Base-by-base conservation (phyloP, 257 asterid species). In the Solanum pimpinellifolium region DNA sequence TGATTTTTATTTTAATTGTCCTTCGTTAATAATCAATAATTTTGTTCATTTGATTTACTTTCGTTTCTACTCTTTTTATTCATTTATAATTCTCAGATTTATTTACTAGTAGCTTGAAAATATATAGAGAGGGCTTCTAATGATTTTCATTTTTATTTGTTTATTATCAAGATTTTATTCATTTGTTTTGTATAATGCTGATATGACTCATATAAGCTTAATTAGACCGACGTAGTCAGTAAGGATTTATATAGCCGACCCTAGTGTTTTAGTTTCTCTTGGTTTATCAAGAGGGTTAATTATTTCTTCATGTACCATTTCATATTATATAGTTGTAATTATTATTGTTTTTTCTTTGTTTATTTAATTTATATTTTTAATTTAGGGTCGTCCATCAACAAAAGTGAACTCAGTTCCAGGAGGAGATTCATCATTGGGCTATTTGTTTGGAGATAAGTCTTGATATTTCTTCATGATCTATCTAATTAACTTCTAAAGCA, bases 391-490 rank as follows among this genome's bases (percentile, higher is more conserved):
- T 65, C 96, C 96, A 33, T 91, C 95, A 12, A 93, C 96, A 12
- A 93, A 90, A 89, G 95, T 93, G 29, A 93, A 88, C 27, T 92
- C 92, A 11, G 92, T 87, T 80, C 95, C 96, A 12, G 96, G 96
- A 73, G 95, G 95, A 84, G 93, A 91, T 86, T 93, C 96, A 56
- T 91, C 95, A 5, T 93, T 93, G 20, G 96, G 94, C 15, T 93
- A 92, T 90, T 84, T 93, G 87, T 93, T 93, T 85, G 93, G 94
- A 83, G 95, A 93, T 72, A 91, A 93, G 88, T 87, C 87, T 41
- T 86, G 89, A 88, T 4, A 72, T 60, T 20, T 76, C 35, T 47
- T 80, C 68, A 47, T 80, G 69, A 80, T 27, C 42, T 27, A 78
- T 46, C 42, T 27, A 78, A 52, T 52, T 52, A 52, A 78, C 65